These are phyloP conservation scores for Onygena corvina DNA, from an alignment of 2,329 filamentous ascomycete species.

Conservation along the genomic window DNA sequence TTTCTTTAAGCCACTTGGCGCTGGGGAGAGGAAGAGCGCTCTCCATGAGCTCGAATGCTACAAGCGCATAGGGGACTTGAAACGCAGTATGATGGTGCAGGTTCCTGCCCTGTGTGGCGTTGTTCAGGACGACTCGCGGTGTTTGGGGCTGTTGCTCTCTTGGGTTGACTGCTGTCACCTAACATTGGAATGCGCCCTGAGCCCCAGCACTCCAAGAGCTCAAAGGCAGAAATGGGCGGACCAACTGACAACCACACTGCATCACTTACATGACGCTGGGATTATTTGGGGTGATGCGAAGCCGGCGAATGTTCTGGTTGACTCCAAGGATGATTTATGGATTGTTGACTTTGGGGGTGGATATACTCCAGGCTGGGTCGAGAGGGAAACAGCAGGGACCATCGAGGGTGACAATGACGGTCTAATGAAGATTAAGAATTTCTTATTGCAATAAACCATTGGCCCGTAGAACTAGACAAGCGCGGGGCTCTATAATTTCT, in stretches of 20 bases:
- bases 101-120: slow-evolving; percentile 8
- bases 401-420: slow-evolving; percentile 9
- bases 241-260: slow-evolving; percentile 3
- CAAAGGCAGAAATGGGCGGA: slow-evolving; percentile 5
- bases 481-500: too few species aligned
- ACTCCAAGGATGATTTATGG: slow-evolving; percentile 3
- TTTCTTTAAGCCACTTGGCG: slow-evolving; percentile 7
- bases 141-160: slow-evolving; percentile 10
- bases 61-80: slow-evolving; percentile 8
- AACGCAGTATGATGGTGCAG: background rate
- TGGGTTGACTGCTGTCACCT: slow-evolving; percentile 4
- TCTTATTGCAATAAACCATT: background rate
- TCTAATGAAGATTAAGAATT: slow-evolving; percentile 3
- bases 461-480: background rate
- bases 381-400: slow-evolving; percentile 1
- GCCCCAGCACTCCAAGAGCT: background rate
- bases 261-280: background rate
- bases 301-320: slow-evolving; percentile 5
- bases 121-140: slow-evolving; percentile 7
- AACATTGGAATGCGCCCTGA: slow-evolving; percentile 3
- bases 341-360: slow-evolving; percentile 9
- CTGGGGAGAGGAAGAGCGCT: slow-evolving; percentile 8
- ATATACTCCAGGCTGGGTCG: slow-evolving; percentile 11
- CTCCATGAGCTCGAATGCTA: slow-evolving; percentile 10
- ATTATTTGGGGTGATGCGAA: slow-evolving; percentile 11